phyloP scores from a whole-genome alignment of 306 rosid genomes.

The Alnus rubra region DNA sequence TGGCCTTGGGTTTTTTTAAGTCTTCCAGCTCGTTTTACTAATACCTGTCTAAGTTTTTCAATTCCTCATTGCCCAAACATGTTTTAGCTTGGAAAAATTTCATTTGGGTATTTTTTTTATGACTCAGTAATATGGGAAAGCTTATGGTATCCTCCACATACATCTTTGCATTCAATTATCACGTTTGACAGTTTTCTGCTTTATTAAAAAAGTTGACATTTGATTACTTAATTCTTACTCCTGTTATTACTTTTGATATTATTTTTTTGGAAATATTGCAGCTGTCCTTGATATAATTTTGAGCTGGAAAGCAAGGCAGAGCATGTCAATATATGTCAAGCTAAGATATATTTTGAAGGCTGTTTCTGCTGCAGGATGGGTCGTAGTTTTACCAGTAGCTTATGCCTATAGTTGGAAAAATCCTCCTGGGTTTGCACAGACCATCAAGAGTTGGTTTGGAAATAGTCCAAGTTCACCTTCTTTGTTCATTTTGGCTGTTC shows the following conservation, averaged over 20 bases:
- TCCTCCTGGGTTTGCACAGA: slow-evolving; percentile 84
- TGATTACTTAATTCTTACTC: slow-evolving; percentile 16
- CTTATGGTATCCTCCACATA: neutral
- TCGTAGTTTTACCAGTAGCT: slow-evolving; percentile 81
- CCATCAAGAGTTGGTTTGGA: slow-evolving; percentile 89
- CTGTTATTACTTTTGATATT: neutral
- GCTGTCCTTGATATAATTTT: slow-evolving; percentile 80
- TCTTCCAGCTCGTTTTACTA: neutral
- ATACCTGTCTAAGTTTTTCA: slow-evolving; percentile 4
- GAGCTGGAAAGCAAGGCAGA: slow-evolving; percentile 87
- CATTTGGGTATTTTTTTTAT: neutral
- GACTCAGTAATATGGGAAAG: neutral
- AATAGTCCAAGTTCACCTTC: slow-evolving; percentile 83
- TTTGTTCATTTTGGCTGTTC: slow-evolving; percentile 79
- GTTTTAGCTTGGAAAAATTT: neutral
- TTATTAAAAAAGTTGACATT: slow-evolving; percentile 13
- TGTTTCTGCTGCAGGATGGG: slow-evolving; percentile 79
- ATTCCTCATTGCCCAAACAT: neutral
- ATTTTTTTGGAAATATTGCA: slow-evolving; percentile 42
- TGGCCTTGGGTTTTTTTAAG: neutral
- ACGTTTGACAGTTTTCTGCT: slow-evolving; percentile 15
- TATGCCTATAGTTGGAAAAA: slow-evolving; percentile 83
- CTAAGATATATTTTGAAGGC: slow-evolving; percentile 77
- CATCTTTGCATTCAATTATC: slow-evolving; percentile 18
- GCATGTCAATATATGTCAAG: slow-evolving; percentile 76